Evolutionary conservation across 179 eudicot genomes (phyloP), one percentile per base, ranked within the genome.

Genomic region (Beta lomatogona): DNA sequence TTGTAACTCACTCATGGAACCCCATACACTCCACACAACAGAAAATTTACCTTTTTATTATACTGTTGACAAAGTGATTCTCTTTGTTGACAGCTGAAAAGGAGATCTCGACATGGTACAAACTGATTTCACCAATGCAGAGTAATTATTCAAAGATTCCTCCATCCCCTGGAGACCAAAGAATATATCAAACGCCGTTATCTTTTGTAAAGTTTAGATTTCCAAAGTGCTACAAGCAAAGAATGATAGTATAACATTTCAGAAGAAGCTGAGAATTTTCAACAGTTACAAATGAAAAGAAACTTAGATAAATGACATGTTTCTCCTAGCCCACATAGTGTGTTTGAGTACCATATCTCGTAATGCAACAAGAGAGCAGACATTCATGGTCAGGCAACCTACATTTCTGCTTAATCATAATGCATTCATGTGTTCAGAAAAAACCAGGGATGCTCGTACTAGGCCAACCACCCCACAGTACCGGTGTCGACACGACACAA

Each of bases 1-100:
- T 54, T 41, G 4, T 68, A 14, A 50, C n/a, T 55, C 12, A 41
- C 54, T 36, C 6, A 66, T 54, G 45, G 59, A 50, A 79, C 57
- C 25, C 8, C 25, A 14, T 31, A 61, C 21, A 52, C n/a, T 70
- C 28, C 66, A 80, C 13, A 14, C n/a, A 22, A 50, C 44, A 80
- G 41, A 65, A 16, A 5, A 18, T 3, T 15, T 54, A 77, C 46
- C 48, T 6, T 54, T 41, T 52, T 9, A 14, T 19, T 87, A 80
- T 92, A 96, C 99, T 85, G 99, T 96, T 53, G 99, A 94, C 70
- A 96, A 84, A 19, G 99, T 94, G 81, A 96, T 90, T 88, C 83
- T 92, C 90, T 59, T 96, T 6, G 91, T 93, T 41, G 99, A 96
- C 78, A 96, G 66, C 81, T 87, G 97, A 84, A 96, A 96, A 65